Percentiles rank a stretch among this genome's conserved stretches.
Conservation (phyloP, 1,284 basidiomycete species). For the Tylopilus sp. region DNA sequence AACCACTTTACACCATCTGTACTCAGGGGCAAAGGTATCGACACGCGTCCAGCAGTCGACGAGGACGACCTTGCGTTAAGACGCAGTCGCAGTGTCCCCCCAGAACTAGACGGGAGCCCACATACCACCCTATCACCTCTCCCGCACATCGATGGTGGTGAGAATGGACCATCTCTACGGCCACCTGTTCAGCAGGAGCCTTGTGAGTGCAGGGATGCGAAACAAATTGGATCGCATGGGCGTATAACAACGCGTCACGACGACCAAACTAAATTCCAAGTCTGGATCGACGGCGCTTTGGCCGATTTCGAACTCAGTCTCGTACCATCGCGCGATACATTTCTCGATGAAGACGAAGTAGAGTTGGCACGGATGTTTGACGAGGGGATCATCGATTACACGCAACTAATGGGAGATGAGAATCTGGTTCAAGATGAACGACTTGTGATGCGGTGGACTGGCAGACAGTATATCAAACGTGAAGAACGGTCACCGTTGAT, state of each 20-base stretch:
- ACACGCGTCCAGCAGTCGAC: conserved; percentile 22
- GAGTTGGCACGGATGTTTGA: conserved; percentile 56
- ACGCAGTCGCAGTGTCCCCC: conserved; percentile 59
- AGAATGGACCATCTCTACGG: conserved; percentile 9
- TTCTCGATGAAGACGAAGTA: conserved; percentile 46
- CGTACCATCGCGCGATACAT: conserved; percentile 34
- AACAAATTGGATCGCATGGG: conserved; percentile 50
- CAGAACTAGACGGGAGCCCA: conserved; percentile 46
- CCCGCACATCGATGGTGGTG: conserved; percentile 36
- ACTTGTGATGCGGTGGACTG: conserved; percentile 66
- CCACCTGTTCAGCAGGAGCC: not conserved
- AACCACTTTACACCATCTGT: conserved; percentile 46
- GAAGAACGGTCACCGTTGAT: conserved; percentile 64
- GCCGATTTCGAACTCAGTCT: conserved; percentile 65
- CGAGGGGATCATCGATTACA: conserved; percentile 53
- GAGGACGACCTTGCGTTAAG: conserved; percentile 31
- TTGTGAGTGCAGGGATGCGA: conserved; percentile 6
- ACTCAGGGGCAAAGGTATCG: conserved; percentile 19
- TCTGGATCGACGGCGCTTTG: conserved; percentile 54
- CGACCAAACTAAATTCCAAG: conserved; percentile 54
- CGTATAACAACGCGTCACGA: conserved; percentile 48
- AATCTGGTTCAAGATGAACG: conserved; percentile 52
- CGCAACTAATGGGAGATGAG: conserved; percentile 56
- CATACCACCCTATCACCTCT: conserved; percentile 34
- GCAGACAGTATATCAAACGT: conserved; percentile 64